phyloP scores from a whole-genome alignment of 2,329 filamentous ascomycete species.

The Paraconiothyrium sp. region DNA sequence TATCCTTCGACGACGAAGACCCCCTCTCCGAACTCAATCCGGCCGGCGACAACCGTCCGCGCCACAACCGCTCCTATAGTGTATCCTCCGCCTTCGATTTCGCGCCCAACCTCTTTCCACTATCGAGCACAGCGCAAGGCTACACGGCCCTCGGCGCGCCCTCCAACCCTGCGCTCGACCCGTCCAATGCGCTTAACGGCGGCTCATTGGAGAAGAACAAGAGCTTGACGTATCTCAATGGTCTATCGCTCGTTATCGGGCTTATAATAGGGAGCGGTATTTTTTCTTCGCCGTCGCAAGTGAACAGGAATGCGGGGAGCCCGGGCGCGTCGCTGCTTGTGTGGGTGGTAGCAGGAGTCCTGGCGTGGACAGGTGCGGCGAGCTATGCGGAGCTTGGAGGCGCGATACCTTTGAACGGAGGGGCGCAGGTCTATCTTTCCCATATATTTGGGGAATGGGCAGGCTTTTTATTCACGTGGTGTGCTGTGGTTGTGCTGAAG shows the following conservation, averaged over 20 bases:
- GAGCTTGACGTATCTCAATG: slow-evolving; percentile 93
- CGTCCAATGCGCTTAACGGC: slow-evolving; percentile 69
- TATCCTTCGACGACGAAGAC: slow-evolving; percentile 89
- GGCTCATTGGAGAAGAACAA: slow-evolving; percentile 94
- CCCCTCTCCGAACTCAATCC: slow-evolving; percentile 69
- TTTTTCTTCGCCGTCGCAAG: slow-evolving; percentile 92
- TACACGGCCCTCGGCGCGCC: slow-evolving; percentile 89
- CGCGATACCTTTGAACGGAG: slow-evolving; percentile 94
- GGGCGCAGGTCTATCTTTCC: slow-evolving; percentile 89
- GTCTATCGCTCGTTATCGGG: slow-evolving; percentile 87
- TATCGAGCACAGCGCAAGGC: slow-evolving; percentile 79
- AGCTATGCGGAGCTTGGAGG: slow-evolving; percentile 96
- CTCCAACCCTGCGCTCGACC: slow-evolving; percentile 64
- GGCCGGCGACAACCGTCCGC: slow-evolving; percentile 58
- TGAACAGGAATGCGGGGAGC: slow-evolving; percentile 90
- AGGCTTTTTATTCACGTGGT: slow-evolving; percentile 97
- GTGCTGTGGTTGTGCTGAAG: slow-evolving; percentile 91
- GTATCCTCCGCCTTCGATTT: slow-evolving; percentile 96
- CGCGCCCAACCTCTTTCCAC: slow-evolving; percentile 87
- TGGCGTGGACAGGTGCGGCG: slow-evolving; percentile 95
- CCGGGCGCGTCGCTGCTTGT: slow-evolving; percentile 90
- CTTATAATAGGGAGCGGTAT: slow-evolving; percentile 97
- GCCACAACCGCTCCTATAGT: slow-evolving; percentile 78
- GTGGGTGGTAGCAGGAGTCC: slow-evolving; percentile 87
- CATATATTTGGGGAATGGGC: slow-evolving; percentile 96